Conservation (phyloP, 139 green algal genomes). For the Marvania coccoides region DNA sequence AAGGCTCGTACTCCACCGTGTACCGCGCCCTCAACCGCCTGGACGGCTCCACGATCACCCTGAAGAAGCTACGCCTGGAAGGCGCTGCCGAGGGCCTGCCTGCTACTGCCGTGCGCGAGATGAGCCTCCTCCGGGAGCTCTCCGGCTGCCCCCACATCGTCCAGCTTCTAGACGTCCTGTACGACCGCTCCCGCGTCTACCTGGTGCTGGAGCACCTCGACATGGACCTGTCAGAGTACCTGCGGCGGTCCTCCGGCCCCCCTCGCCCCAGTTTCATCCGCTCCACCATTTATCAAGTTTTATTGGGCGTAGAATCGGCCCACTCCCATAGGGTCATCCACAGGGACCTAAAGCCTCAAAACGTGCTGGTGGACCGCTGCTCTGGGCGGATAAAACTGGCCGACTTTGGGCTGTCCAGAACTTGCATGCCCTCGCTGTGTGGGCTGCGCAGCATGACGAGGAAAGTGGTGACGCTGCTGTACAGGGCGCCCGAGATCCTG, state of each 20-base stretch:
- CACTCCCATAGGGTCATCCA: constrained; percentile 79
- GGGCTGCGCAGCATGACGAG: constrained; percentile 29
- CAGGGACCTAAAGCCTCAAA: constrained; percentile 70
- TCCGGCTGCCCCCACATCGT: constrained; percentile 50
- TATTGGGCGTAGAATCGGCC: constrained; percentile 57
- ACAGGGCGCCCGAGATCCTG: constrained; percentile 88
- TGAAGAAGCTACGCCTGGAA: constrained; percentile 48
- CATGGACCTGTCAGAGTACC: constrained; percentile 44
- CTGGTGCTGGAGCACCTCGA: constrained; percentile 58
- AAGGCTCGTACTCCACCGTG: constrained; percentile 36
- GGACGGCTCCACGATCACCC: constrained; percentile 5
- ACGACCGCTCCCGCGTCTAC: constrained; percentile 37
- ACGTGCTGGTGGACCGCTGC: constrained; percentile 54
- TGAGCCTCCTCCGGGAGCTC: constrained; percentile 82
- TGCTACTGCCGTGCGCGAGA: constrained; percentile 73
- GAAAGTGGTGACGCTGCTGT: constrained; percentile 87
- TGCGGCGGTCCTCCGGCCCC: constrained; percentile 12
- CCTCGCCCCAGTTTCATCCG: constrained; percentile 13
- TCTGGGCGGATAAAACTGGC: constrained; percentile 52
- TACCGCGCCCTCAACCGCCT: constrained; percentile 16
- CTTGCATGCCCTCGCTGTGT: constrained; percentile 38
- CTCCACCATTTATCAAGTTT: constrained; percentile 69
- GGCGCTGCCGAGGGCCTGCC: constrained; percentile 77
- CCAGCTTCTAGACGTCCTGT: constrained; percentile 55
- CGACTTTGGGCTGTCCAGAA: constrained; percentile 60